phyloP scores from a whole-genome alignment of 2,329 filamentous ascomycete species.

The Graphilbum fragrans region DNA sequence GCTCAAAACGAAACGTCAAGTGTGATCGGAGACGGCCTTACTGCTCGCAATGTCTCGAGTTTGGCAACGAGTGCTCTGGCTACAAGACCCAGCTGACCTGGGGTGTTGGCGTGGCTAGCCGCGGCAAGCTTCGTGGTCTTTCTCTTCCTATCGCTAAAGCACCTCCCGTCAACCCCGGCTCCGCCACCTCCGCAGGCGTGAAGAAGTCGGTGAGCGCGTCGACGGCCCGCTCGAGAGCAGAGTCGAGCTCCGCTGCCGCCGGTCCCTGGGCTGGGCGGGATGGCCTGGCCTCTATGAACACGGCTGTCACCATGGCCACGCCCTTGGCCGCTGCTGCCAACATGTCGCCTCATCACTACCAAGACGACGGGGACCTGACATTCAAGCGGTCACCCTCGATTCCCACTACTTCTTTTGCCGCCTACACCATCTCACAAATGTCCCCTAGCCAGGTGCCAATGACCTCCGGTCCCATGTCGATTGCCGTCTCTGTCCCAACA shows the following conservation, averaged over 20 bases:
- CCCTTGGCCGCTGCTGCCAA: not conserved
- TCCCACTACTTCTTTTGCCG: slow-evolving; percentile 27
- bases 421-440: slow-evolving; percentile 31
- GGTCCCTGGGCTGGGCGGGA: slow-evolving; percentile 27
- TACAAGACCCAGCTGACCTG: slow-evolving; percentile 96
- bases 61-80: slow-evolving; percentile 84
- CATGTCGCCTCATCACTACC: slow-evolving; percentile 18
- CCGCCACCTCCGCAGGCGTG: slow-evolving; percentile 6
- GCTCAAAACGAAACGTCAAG: slow-evolving; percentile 68
- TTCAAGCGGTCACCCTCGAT: slow-evolving; percentile 29
- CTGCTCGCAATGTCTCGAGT: slow-evolving; percentile 86
- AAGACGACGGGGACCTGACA: slow-evolving; percentile 24
- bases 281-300: slow-evolving; percentile 12
- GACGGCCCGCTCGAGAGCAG: slow-evolving; percentile 23
- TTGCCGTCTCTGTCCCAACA: slow-evolving; percentile 7
- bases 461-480: slow-evolving; percentile 1
- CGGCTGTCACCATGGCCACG: slow-evolving; percentile 2
- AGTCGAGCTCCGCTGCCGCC: slow-evolving; percentile 23
- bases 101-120: slow-evolving; percentile 90
- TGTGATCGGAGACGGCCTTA: slow-evolving; percentile 90
- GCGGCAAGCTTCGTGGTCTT: slow-evolving; percentile 84
- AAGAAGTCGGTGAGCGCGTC: slow-evolving; percentile 32
- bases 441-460: slow-evolving; percentile 1
- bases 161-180: slow-evolving; percentile 33
- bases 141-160: slow-evolving; percentile 59